Evolutionary conservation across 2,329 filamentous ascomycete genomes (phyloP).

Genomic region (Pseudogymnoascus sp.): DNA sequence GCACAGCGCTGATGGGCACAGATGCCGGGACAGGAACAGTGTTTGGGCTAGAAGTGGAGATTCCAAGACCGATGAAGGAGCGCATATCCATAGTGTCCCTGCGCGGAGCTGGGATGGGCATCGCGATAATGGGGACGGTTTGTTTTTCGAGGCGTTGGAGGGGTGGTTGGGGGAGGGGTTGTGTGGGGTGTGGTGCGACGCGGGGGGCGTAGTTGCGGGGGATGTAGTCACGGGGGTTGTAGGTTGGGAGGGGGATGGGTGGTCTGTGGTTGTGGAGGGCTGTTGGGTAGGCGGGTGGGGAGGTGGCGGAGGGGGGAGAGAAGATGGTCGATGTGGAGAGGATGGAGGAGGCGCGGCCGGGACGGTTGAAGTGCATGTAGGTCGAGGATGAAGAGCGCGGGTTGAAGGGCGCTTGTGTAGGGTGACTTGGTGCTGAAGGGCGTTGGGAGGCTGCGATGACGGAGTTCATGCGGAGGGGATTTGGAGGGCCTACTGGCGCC

Average conservation of each 20-base stretch:
- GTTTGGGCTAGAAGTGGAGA: background rate
- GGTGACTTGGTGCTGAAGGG: background rate
- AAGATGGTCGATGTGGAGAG: background rate
- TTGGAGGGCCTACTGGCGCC: background rate
- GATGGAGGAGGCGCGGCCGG: background rate
- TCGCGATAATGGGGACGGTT: conserved; percentile 2
- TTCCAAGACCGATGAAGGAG: background rate
- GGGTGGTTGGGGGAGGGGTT: background rate
- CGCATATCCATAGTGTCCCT: conserved; percentile 4
- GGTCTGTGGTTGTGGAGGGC: background rate
- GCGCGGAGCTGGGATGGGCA: background rate
- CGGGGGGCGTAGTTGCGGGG: background rate
- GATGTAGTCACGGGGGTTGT: background rate
- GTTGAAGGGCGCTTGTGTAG: background rate
- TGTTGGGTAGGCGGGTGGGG: background rate
- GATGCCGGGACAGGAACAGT: background rate
- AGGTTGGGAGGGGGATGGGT: background rate
- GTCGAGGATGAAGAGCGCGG: background rate
- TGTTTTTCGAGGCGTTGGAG: background rate
- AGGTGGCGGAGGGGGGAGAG: background rate
- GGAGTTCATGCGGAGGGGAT: conserved; percentile 8
- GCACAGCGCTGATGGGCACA: background rate
- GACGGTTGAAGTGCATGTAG: conserved; percentile 6
- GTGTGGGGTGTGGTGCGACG: background rate
- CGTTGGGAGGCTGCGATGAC: background rate